These are phyloP conservation scores for Leccinum aurantiacum DNA, from an alignment of 768 basidiomycete genomes.

Conservation along the genomic window DNA sequence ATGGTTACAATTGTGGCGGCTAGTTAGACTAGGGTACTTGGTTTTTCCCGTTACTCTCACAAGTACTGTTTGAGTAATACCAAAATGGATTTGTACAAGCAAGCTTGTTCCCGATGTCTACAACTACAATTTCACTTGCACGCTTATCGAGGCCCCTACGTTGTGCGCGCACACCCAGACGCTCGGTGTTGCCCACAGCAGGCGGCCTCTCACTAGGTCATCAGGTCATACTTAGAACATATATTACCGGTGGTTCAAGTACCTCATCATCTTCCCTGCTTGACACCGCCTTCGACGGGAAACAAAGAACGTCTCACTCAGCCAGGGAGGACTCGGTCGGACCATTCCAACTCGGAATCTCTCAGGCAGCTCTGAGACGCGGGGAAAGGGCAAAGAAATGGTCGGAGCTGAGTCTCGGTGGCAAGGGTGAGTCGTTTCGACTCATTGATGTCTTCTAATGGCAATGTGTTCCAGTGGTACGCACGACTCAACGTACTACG, in stretches of 20 bases:
- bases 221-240: conserved; percentile 29
- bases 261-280: conserved; percentile 50
- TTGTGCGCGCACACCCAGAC: not conserved
- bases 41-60: no score
- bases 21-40: not conserved
- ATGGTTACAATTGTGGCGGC: not conserved
- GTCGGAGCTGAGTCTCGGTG: conserved; percentile 73
- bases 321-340: conserved; percentile 63
- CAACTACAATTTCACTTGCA: conserved; percentile 3
- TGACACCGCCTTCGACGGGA: conserved; percentile 64
- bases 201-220: not conserved
- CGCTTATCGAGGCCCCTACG: conserved; percentile 10
- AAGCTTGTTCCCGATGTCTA: conserved; percentile 10
- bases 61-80: conserved; percentile 1
- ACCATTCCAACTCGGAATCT: conserved; percentile 74
- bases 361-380: conserved; percentile 51
- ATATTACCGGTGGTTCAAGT: conserved; percentile 52
- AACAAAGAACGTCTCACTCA: conserved; percentile 38
- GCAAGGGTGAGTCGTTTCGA: conserved; percentile 56
- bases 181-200: not conserved
- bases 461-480: not conserved
- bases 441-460: not conserved
- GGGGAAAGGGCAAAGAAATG: conserved; percentile 67
- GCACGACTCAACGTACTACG: conserved; percentile 41
- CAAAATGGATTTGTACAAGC: conserved; percentile 6